phyloP scores from a whole-genome alignment of 2,329 filamentous ascomycete species.

The Xenosphaeropsis pyriputrescens region DNA sequence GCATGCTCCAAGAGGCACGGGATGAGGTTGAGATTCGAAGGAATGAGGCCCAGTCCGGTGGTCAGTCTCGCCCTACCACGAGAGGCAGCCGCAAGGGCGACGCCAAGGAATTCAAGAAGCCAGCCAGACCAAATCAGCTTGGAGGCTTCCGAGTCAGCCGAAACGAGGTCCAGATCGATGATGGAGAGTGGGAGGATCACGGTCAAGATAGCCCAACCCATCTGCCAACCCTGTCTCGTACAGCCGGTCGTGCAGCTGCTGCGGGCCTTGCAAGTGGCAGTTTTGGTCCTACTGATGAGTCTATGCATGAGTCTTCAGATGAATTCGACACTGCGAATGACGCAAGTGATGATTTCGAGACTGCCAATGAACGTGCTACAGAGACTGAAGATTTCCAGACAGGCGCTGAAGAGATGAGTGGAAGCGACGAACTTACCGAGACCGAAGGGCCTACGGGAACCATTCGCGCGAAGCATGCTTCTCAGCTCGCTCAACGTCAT shows the following conservation, averaged over 20 bases:
- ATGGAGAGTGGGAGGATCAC: slow-evolving; percentile 72
- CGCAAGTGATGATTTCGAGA: slow-evolving; percentile 53
- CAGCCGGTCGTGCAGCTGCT: slow-evolving; percentile 15
- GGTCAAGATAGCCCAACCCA: slow-evolving; percentile 43
- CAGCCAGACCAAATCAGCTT: slow-evolving; percentile 54
- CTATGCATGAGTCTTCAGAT: slow-evolving; percentile 39
- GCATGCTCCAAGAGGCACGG: slow-evolving; percentile 86
- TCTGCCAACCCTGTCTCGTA: slow-evolving; percentile 12
- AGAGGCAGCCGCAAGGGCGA: slow-evolving; percentile 50
- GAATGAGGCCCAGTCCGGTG: slow-evolving; percentile 30
- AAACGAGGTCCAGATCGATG: slow-evolving; percentile 67
- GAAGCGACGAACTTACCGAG: slow-evolving; percentile 65
- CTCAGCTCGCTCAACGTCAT: slow-evolving; percentile 27
- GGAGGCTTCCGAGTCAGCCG: slow-evolving; percentile 60
- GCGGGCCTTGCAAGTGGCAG: slow-evolving; percentile 14
- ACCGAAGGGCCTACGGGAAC: slow-evolving; percentile 44
- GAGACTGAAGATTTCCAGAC: slow-evolving; percentile 95
- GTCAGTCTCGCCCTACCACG: slow-evolving; percentile 25
- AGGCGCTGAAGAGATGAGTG: slow-evolving; percentile 68
- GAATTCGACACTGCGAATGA: slow-evolving; percentile 70
- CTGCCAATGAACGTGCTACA: slow-evolving; percentile 66
- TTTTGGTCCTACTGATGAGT: slow-evolving; percentile 7
- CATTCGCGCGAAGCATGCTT: slow-evolving; percentile 20
- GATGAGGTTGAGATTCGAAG: slow-evolving; percentile 71
- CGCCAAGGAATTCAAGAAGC: slow-evolving; percentile 64